Percentiles rank a stretch among this genome's conserved stretches.
phyloP scores from a whole-genome alignment of 2,329 filamentous ascomycete genomes.

The Hypoxylon sp. region DNA sequence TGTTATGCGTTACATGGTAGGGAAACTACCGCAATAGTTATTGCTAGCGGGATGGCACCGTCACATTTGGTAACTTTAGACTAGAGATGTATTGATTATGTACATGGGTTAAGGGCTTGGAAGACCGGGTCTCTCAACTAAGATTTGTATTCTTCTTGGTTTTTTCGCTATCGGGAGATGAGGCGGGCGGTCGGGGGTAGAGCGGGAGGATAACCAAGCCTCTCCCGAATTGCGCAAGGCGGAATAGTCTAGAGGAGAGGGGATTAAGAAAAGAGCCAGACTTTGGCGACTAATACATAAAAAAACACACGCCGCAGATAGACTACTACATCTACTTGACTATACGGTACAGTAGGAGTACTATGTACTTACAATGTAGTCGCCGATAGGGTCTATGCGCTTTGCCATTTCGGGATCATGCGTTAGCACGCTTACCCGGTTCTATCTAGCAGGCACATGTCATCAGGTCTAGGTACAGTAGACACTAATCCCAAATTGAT shows the following conservation, averaged over 20 bases:
- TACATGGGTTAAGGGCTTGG: conserved; percentile 28
- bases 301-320: conserved; percentile 26
- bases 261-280: background rate
- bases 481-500: conserved; percentile 44
- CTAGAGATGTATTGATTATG: conserved; percentile 38
- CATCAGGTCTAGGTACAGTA: conserved; percentile 40
- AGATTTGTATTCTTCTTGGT: conserved; percentile 10
- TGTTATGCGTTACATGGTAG: conserved; percentile 47
- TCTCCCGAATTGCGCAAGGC: conserved; percentile 29
- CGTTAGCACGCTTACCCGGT: conserved; percentile 45
- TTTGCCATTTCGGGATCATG: conserved; percentile 44
- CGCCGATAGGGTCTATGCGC: conserved; percentile 34
- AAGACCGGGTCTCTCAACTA: conserved; percentile 8
- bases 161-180: background rate
- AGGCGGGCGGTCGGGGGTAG: conserved; percentile 13
- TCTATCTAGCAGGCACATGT: conserved; percentile 45
- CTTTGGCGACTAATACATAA: conserved; percentile 1
- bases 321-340: conserved; percentile 24
- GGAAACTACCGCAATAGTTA: conserved; percentile 42
- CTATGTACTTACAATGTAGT: conserved; percentile 19
- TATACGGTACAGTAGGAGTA: background rate
- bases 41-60: conserved; percentile 46
- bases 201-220: conserved; percentile 21
- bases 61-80: conserved; percentile 44
- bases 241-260: conserved; percentile 29